Percentiles rank a stretch among this genome's conserved stretches.
These are phyloP conservation scores for Chlamydomonas applanata DNA, from an alignment of 139 green algal species.

Conservation along the genomic window DNA sequence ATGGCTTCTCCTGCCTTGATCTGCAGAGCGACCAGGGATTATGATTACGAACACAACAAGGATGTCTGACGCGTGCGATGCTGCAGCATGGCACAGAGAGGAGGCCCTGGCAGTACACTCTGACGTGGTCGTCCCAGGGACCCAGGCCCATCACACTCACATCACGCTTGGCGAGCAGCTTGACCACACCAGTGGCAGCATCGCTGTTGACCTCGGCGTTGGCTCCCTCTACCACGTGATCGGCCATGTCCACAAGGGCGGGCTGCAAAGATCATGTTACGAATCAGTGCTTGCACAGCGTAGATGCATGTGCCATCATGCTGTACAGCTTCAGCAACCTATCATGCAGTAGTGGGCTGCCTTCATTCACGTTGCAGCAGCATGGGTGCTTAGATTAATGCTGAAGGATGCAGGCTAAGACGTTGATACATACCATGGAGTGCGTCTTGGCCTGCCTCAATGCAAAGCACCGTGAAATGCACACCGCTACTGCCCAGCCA, in stretches of 20 bases:
- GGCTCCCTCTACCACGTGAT: slow-evolving; percentile 15
- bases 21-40: slow-evolving; percentile 11
- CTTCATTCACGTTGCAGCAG: too few relatives aligned
- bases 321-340: too few relatives aligned
- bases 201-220: slow-evolving; percentile 16
- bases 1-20: slow-evolving; percentile 33
- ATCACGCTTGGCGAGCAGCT: slow-evolving; percentile 29
- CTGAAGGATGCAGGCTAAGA: background rate
- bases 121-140: background rate
- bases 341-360: too few relatives aligned
- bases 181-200: background rate
- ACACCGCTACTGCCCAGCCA: slow-evolving; percentile 38
- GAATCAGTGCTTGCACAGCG: too few relatives aligned
- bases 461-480: slow-evolving; percentile 45
- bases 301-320: too few relatives aligned
- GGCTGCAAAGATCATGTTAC: slow-evolving; percentile 5
- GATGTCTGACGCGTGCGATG: background rate
- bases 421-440: slow-evolving; percentile 7
- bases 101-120: background rate
- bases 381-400: too few relatives aligned
- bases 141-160: background rate
- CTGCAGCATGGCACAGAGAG: background rate
- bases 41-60: too few relatives aligned
- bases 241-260: slow-evolving; percentile 44
- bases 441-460: slow-evolving; percentile 20